Evolutionary conservation across 2,329 filamentous ascomycete species (phyloP), one percentile per base, ranked within the genome.

Genomic region (Coleophoma cylindrospora): DNA sequence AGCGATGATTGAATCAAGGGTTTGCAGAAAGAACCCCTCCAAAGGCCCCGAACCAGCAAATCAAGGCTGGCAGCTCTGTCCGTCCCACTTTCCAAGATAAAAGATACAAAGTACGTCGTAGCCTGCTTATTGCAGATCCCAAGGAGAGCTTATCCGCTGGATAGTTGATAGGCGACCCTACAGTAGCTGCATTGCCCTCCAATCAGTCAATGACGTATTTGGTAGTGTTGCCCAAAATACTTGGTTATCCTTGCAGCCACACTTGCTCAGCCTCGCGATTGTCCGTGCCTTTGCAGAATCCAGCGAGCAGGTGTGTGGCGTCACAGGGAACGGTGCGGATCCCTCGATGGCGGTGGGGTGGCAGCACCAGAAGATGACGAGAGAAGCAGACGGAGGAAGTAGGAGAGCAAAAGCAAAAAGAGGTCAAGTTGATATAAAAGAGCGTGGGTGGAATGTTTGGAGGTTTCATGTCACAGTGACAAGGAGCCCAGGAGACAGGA

Each of bases 111-210:
- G 36, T 9, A n/a, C 36, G 36, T 17, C 36, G 36, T 14, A 38
- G 36, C 36, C 36, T n/a, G 41, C 41, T 32, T n/a, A 33, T 14
- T 34, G 21, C 19, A n/a, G 27, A 27, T 14, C 27, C 6, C 17
- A 15, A 41, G 15, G 14, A 41, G 17, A 41, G 22, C 36, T 38
- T 38, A 21, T 22, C 17, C 40, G 14, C 40, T 21, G 40, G 22
- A 19, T 22, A 15, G 22, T 22, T 41, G 37, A 54, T 19, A 49
- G 48, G 37, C 19, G 19, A 19, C 46, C 33, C 27, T 40, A 54
- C 49, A 52, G 40, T 48, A 47, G 49, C 56, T 52, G 52, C 52
- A 59, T 59, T 54, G 56, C 53, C 51, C 40, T 41, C 14, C 36
- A 38, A 17, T 7, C 14, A 38, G 19, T 11, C n/a, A 56, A 49